Conservation (phyloP, 495 filamentous ascomycete species). For the Hypoxylon intermedium region DNA sequence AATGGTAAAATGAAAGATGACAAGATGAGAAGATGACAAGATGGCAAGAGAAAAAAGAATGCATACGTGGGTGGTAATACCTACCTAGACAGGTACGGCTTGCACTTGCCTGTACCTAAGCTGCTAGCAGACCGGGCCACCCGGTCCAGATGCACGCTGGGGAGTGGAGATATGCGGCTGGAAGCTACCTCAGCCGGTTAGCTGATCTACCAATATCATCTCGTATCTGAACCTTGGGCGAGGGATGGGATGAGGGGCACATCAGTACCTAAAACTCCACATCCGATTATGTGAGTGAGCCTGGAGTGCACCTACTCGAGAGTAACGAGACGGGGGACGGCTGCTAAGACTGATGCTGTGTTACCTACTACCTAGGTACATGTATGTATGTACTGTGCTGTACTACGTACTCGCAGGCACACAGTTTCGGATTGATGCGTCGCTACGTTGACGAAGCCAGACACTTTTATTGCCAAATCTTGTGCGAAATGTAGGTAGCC, state of each 20-base stretch:
- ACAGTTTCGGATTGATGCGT: not conserved
- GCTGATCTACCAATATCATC: conserved; percentile 9
- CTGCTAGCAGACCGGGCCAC: conserved; percentile 4
- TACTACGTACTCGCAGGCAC: not conserved
- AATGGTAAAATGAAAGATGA: not conserved
- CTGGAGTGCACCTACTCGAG: too few species aligned
- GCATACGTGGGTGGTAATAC: too few species aligned
- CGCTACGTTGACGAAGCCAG: too few species aligned
- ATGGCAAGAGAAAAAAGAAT: not conserved
- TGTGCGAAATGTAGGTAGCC: not conserved
- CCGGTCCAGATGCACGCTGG: conserved; percentile 13
- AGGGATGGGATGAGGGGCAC: not conserved
- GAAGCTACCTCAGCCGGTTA: conserved; percentile 16
- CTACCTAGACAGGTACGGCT: conserved; percentile 8
- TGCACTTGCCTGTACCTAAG: not conserved
- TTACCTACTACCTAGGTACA: not conserved
- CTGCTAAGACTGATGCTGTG: not conserved
- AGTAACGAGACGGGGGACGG: not conserved
- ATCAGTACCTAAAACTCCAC: not conserved
- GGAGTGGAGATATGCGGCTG: conserved; percentile 27
- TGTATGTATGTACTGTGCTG: too few species aligned
- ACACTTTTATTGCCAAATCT: too few species aligned
- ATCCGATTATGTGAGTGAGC: too few species aligned
- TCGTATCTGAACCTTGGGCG: conserved; percentile 10
- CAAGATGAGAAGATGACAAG: not conserved